A percentile compares a stretch with the other conserved stretches of the same genome.
These are phyloP conservation scores for Colletotrichum theobromicola DNA, from an alignment of 2,329 filamentous ascomycete species.

Conservation along the genomic window DNA sequence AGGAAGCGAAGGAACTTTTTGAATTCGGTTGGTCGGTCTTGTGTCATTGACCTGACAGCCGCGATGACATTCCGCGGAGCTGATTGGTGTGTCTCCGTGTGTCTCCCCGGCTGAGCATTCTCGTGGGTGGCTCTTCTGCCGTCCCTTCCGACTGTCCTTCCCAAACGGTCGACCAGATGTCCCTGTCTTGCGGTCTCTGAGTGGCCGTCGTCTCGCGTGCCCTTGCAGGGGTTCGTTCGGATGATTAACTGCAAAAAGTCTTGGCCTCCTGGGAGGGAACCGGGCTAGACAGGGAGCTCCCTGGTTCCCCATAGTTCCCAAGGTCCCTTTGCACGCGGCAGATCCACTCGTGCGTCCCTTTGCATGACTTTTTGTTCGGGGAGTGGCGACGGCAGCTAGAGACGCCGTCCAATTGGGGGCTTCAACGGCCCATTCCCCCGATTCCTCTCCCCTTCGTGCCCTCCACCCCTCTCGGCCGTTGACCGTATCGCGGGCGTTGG, in stretches of 20 bases:
- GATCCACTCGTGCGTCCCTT: neutral
- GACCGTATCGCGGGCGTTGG: neutral
- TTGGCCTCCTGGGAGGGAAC: neutral
- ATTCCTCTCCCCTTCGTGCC: too few relatives aligned
- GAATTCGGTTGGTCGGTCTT: neutral
- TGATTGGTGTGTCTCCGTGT: slow-evolving; percentile 1
- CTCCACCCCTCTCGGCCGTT: neutral
- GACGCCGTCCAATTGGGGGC: neutral
- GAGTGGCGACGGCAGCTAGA: neutral
- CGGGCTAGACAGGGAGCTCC: slow-evolving; percentile 3
- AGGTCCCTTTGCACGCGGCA: slow-evolving; percentile 17
- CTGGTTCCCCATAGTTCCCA: neutral
- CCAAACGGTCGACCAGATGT: neutral
- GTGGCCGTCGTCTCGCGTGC: neutral
- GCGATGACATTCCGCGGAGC: neutral
- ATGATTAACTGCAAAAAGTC: neutral
- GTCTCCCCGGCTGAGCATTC: neutral
- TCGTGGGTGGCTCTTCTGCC: slow-evolving; percentile 1
- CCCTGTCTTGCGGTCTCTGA: neutral
- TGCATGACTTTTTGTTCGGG: slow-evolving; percentile 6
- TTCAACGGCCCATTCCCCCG: neutral
- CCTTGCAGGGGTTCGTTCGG: slow-evolving; percentile 3
- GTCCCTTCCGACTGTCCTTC: slow-evolving; percentile 12
- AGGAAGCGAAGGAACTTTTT: slow-evolving; percentile 15
- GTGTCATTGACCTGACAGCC: slow-evolving; percentile 13